Conservation (phyloP, 1,284 basidiomycete species). For the Crucibulum parvulum region DNA sequence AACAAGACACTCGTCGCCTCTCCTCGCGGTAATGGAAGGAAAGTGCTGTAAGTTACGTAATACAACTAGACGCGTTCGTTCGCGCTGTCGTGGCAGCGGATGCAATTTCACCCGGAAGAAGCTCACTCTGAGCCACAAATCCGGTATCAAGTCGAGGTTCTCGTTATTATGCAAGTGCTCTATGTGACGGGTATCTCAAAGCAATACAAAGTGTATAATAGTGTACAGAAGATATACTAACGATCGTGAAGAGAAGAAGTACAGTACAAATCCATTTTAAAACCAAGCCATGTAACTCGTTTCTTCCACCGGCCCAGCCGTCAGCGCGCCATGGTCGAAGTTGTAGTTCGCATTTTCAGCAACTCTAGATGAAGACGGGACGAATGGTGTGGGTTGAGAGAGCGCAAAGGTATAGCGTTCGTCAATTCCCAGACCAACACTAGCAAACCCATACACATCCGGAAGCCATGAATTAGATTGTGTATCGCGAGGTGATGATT, state of each 20-base stretch:
- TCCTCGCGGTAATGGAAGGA: neutral
- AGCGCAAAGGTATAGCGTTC: conserved; percentile 38
- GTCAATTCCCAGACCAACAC: conserved; percentile 43
- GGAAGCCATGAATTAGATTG: conserved; percentile 43
- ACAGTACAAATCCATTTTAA: conserved; percentile 21
- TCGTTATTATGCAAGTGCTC: too few species aligned
- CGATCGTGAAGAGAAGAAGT: neutral
- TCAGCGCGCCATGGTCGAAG: conserved; percentile 55
- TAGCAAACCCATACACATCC: conserved; percentile 51
- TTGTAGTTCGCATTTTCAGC: conserved; percentile 49
- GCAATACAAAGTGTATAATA: neutral
- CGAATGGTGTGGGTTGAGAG: conserved; percentile 45
- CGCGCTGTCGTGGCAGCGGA: too few species aligned
- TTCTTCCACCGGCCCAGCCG: conserved; percentile 48
- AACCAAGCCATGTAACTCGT: conserved; percentile 65
- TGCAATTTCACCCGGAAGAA: too few species aligned
- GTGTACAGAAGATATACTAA: neutral
- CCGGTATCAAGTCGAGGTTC: too few species aligned
- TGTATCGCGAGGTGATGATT: neutral
- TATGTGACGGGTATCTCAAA: neutral
- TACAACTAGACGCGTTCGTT: too few species aligned
- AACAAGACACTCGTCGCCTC: too few species aligned
- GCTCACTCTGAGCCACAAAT: too few species aligned
- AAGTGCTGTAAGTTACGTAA: too few species aligned
- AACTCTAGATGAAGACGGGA: conserved; percentile 50